A percentile compares a stretch with the other conserved stretches of the same genome.
phyloP scores from a whole-genome alignment of 371 early-diverging fungal species.

The Zopfochytrium polystomum region DNA sequence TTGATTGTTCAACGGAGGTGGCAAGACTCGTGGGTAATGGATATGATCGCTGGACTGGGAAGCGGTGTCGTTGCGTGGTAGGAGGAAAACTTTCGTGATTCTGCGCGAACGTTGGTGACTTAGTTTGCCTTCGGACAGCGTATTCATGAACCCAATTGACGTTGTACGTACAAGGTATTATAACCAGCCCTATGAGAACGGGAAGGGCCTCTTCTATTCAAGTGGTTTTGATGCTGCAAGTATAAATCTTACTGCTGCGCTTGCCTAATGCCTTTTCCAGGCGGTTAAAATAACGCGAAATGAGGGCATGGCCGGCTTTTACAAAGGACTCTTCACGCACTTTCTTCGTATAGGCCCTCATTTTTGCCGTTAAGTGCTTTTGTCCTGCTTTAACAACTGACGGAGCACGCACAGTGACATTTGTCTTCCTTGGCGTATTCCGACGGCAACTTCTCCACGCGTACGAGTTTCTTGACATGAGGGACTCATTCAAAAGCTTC shows the following conservation, averaged over 20 bases:
- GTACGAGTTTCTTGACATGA: slow-evolving; percentile 43
- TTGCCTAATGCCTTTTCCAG: neutral
- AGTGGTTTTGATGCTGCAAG: slow-evolving; percentile 46
- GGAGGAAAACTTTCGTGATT: neutral
- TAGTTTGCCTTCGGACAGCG: slow-evolving; percentile 31
- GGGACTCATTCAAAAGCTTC: slow-evolving; percentile 44
- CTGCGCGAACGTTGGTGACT: neutral
- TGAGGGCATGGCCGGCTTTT: slow-evolving; percentile 62
- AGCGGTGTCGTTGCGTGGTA: slow-evolving; percentile 53
- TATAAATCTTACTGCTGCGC: neutral
- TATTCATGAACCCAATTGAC: slow-evolving; percentile 71
- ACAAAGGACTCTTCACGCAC: slow-evolving; percentile 66
- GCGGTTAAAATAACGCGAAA: slow-evolving; percentile 50
- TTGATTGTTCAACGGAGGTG: slow-evolving; percentile 49
- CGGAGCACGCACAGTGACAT: slow-evolving; percentile 44
- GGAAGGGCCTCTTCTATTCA: slow-evolving; percentile 47
- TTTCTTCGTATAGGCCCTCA: slow-evolving; percentile 73
- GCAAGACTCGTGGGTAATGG: slow-evolving; percentile 56
- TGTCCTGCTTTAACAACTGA: neutral
- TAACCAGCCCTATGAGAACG: slow-evolving; percentile 58
- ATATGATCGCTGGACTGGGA: slow-evolving; percentile 60
- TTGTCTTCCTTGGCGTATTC: slow-evolving; percentile 59
- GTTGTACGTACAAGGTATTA: slow-evolving; percentile 68
- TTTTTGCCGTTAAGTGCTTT: slow-evolving; percentile 50
- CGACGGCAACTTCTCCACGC: slow-evolving; percentile 36